Percentiles rank a stretch among this genome's conserved stretches.
These are phyloP conservation scores for Fusarium austroafricanum DNA, from an alignment of 2,329 filamentous ascomycete genomes.

Conservation along the genomic window DNA sequence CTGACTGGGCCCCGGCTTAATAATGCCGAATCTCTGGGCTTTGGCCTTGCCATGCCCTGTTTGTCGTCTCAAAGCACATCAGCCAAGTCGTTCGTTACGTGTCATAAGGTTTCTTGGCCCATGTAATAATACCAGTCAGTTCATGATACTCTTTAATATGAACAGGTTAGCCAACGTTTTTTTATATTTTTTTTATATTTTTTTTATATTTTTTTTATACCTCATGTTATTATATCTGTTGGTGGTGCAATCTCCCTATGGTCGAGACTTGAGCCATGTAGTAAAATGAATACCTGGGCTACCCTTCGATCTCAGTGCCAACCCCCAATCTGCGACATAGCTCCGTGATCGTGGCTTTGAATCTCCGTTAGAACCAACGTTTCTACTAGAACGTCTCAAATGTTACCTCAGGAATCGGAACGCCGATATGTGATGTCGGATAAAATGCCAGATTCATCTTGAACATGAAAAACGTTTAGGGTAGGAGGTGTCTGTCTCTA, in stretches of 20 bases:
- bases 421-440: conserved; percentile 22
- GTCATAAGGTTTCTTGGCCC: conserved; percentile 23
- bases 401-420: not conserved
- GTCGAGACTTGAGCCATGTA: conserved; percentile 6
- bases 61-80: conserved; percentile 6
- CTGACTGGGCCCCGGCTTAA: conserved; percentile 22
- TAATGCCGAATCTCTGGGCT: conserved; percentile 24
- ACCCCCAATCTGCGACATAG: conserved; percentile 7
- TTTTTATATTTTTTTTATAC: no score
- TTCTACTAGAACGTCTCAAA: conserved; percentile 1
- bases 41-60: conserved; percentile 4
- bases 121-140: conserved; percentile 18
- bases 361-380: not conserved
- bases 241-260: not conserved
- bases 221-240: not conserved
- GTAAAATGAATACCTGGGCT: not conserved
- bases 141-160: not conserved
- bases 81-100: conserved; percentile 21
- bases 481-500: not conserved
- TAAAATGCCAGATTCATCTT: conserved; percentile 14
- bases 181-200: no score
- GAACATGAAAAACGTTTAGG: conserved; percentile 1
- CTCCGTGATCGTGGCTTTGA: conserved; percentile 24
- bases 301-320: not conserved
- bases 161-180: not conserved